A percentile compares a stretch with the other conserved stretches of the same genome.
These are phyloP conservation scores for Lactifluus pinguis DNA, from an alignment of 768 basidiomycete genomes.

Conservation along the genomic window DNA sequence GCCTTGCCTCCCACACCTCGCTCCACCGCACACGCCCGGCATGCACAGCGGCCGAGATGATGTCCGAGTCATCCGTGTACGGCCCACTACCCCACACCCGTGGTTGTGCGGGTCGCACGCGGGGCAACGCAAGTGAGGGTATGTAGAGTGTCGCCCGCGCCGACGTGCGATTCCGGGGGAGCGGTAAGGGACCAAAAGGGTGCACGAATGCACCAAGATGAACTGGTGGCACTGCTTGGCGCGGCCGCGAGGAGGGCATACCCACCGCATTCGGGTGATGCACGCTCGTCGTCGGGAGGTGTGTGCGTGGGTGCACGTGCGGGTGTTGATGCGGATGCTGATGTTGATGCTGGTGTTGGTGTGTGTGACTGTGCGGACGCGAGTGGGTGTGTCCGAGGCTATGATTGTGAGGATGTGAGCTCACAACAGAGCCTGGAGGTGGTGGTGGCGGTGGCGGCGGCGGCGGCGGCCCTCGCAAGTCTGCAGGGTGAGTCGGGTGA, in stretches of 20 bases:
- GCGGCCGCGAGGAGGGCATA: constrained; percentile 9
- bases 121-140: constrained; percentile 49
- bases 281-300: neutral
- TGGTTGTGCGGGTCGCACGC: constrained; percentile 41
- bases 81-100: constrained; percentile 61
- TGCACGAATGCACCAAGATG: constrained; percentile 51
- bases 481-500: constrained; percentile 2
- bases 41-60: constrained; percentile 62
- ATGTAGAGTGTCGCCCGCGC: constrained; percentile 44
- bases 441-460: neutral
- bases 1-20: constrained; percentile 30
- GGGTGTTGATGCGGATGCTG: constrained; percentile 19
- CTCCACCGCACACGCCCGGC: constrained; percentile 45
- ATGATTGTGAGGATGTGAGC: constrained; percentile 17
- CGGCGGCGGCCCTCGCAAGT: constrained; percentile 1
- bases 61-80: constrained; percentile 72
- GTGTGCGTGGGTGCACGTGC: constrained; percentile 14
- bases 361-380: constrained; percentile 20
- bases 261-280: constrained; percentile 1
- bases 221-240: constrained; percentile 17
- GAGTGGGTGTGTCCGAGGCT: constrained; percentile 20
- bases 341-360: constrained; percentile 19
- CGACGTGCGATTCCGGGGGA: constrained; percentile 21
- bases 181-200: constrained; percentile 52
- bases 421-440: constrained; percentile 4